Percentiles rank a stretch among this genome's conserved stretches.
Conservation (phyloP, 768 basidiomycete species). For the Xerocomellus intermedius region DNA sequence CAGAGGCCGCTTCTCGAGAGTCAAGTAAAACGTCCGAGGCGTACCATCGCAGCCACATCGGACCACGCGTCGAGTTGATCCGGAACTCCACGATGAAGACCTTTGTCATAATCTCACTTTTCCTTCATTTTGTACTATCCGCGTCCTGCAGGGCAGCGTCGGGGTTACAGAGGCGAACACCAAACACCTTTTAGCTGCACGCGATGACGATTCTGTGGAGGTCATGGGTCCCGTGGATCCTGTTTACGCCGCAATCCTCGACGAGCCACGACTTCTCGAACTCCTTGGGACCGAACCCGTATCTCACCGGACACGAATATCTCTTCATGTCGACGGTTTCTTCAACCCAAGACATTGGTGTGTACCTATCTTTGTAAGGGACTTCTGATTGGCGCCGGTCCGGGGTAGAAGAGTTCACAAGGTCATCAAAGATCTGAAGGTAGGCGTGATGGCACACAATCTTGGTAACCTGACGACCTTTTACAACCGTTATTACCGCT, state of each 20-base stretch:
- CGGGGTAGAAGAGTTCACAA: neutral
- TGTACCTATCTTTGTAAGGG: neutral
- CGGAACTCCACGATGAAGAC: neutral
- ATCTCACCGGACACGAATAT: neutral
- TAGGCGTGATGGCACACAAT: conserved; percentile 36
- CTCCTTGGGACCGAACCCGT: conserved; percentile 11
- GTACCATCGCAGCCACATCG: neutral
- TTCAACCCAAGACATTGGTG: neutral
- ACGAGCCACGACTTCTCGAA: conserved; percentile 17
- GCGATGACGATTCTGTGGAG: conserved; percentile 11
- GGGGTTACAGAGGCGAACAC: neutral
- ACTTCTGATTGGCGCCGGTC: neutral
- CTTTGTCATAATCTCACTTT: neutral
- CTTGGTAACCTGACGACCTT: conserved; percentile 38
- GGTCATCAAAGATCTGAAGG: neutral
- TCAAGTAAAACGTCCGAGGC: neutral
- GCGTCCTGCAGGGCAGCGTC: neutral
- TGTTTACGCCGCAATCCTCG: conserved; percentile 9
- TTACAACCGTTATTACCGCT: conserved; percentile 30
- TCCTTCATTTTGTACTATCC: neutral
- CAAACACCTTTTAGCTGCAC: conserved; percentile 1
- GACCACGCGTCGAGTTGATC: no score
- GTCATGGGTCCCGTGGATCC: conserved; percentile 17
- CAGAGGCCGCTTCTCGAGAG: no score
- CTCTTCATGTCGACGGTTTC: conserved; percentile 5